phyloP scores from a whole-genome alignment of 495 filamentous ascomycete genomes.

The Neurospora sublineolata region DNA sequence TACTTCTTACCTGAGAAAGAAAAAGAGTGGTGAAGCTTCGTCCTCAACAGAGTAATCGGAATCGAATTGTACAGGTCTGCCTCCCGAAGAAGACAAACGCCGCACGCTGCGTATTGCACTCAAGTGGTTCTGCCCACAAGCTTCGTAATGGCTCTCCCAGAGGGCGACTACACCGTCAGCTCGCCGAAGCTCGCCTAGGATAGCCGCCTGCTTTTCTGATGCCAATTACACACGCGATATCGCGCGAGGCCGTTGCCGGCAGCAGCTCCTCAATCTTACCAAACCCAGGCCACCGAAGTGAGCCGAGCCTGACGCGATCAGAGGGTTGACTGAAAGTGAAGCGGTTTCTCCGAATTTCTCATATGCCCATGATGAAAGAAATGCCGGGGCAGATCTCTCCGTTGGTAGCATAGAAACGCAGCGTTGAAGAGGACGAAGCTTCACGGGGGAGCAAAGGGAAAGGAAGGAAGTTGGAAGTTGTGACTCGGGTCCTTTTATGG shows the following conservation, averaged over 20 bases:
- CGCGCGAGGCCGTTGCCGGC: conserved; percentile 14
- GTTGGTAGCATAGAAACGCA: background rate
- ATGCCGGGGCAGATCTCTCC: background rate
- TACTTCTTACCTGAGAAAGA: conserved; percentile 8
- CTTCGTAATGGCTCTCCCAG: conserved; percentile 17
- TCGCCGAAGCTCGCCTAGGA: background rate
- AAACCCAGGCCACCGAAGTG: background rate
- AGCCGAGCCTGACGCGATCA: background rate
- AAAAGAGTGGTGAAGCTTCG: conserved; percentile 10
- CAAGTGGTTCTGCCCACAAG: conserved; percentile 13
- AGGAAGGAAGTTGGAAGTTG: background rate
- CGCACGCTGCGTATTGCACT: conserved; percentile 18
- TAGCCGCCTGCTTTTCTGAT: conserved; percentile 16
- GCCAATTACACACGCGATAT: conserved; percentile 14
- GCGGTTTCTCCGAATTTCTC: background rate
- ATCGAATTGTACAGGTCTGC: conserved; percentile 10
- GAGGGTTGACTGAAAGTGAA: background rate
- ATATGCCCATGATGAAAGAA: background rate
- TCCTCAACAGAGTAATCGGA: conserved; percentile 18
- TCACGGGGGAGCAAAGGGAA: background rate
- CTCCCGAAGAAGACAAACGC: background rate
- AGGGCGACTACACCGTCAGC: background rate
- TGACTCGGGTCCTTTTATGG: background rate
- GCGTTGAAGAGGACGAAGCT: background rate
- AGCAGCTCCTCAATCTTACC: background rate